Evolutionary conservation across 2,329 filamentous ascomycete genomes (phyloP), one percentile per base, ranked within the genome.

Genomic region (Calonectria fujianensis): DNA sequence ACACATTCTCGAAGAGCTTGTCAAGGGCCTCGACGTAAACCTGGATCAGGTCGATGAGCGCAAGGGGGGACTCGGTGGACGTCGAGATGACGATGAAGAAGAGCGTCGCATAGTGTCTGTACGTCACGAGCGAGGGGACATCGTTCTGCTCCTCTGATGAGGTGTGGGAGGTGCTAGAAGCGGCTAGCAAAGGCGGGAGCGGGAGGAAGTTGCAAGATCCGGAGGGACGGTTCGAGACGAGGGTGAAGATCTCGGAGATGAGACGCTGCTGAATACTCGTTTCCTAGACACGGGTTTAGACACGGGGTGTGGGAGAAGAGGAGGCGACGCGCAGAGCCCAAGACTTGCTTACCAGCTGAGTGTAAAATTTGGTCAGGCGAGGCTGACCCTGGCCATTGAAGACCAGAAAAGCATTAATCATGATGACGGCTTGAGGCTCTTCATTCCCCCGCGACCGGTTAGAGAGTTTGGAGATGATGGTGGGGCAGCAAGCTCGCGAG

Each of bases 1-100:
- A 99, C 13, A 99, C 97, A 84, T 99, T 98, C 87, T 98, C 97
- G 83, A 99, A 99, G 51, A 99, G 90, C 77, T 95, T 93, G 85
- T 99, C 97, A 45, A 99, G 91, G 0, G 96, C 93, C 86, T 99
- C 97, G 77, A 99, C 97, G 82, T 98, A 99, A 74, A 99, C 97
- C 86, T 99, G 97, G 78, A 99, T 98, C 70, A 99, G 88, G 85
- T 99, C 97, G 76, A 99, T 96, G 31, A 99, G 90, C 0, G 97
- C 97, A 4, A 99, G 93, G 0, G 97, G 97, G 1, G 95, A 98
- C 86, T 99, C 97, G 74, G 97, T 98, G 7, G 96, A 95, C 6
- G 97, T 99, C 45, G 94, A 97, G 82, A 99, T 99, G 84, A 99
- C 90, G 85, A 99, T 99, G 88, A 99, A 99, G 87, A 97, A 98